Conservation (phyloP, 225 moss, liverwort and hornwort species). For the Pleurozium schreberi region DNA sequence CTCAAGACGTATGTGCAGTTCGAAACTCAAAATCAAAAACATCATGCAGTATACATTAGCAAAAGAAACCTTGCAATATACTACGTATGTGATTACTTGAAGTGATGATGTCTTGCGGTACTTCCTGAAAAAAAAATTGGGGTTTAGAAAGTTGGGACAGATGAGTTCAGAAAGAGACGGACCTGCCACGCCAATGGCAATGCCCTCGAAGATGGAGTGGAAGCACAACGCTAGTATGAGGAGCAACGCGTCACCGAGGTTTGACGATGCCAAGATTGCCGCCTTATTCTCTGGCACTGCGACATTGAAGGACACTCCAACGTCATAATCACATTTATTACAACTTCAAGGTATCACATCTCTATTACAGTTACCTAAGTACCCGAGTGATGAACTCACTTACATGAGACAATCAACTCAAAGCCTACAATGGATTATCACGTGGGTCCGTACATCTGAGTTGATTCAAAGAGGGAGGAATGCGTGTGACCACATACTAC, state of each 20-base stretch:
- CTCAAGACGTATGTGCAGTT: too few species aligned
- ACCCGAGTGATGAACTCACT: neutral
- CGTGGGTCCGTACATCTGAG: neutral
- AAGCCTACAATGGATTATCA: neutral
- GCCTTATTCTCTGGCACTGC: constrained; percentile 24
- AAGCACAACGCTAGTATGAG: constrained; percentile 77
- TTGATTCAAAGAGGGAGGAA: neutral
- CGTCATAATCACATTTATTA: neutral
- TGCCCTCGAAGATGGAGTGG: constrained; percentile 89
- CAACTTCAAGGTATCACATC: neutral
- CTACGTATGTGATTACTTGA: neutral
- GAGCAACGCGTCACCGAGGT: constrained; percentile 53
- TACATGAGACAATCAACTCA: neutral
- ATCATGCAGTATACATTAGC: neutral
- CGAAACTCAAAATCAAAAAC: neutral
- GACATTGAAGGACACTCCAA: neutral
- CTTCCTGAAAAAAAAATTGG: neutral
- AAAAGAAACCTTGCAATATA: neutral
- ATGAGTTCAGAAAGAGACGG: neutral
- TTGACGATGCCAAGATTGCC: constrained; percentile 24
- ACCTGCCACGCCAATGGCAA: constrained; percentile 82
- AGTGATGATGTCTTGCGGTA: neutral
- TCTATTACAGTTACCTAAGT: neutral
- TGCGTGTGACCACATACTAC: neutral
- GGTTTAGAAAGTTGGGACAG: neutral